Base-by-base conservation (phyloP, 345 rosid species). In the Eucalyptus tenuipes region DNA sequence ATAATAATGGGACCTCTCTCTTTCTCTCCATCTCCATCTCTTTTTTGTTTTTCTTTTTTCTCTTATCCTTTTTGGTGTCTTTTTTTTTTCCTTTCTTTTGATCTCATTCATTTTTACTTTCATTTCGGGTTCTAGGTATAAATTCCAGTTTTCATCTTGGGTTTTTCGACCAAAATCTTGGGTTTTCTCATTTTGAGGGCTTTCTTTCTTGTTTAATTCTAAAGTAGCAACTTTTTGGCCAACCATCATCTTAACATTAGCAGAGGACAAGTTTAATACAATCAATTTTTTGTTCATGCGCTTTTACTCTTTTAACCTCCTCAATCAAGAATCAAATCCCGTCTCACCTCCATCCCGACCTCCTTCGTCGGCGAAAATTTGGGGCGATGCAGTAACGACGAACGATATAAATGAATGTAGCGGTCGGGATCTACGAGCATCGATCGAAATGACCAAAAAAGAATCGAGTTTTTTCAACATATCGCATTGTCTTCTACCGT, bases 1-100 rank as follows among this genome's bases (percentile, higher is more conserved):
- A 91, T 93, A 93, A 91, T 93, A 94, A 92, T 91, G 88, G 16
- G 33, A 10, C 17, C 5, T 15, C n/a, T 68, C 79, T 7, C 75
- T n/a, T n/a, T 16, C 42, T n/a, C 42, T 31, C 24, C 1, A 10
- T 68, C 24, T 8, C 80, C 10, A 10, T 68, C 80, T 17, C 42
- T 33, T 4, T 0, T 33, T 71, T 17, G 10, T 71, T 71, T 17
- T 68, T 31, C 10, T 68, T 33, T 71, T 71, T 71, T 3, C 45
- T 75, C 27, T 37, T 75, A 75, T 75, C 47, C 27, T 37, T 75
- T 75, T 10, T 10, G 13, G 27, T 24, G 45, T 37, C 18, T 33
- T 37, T 37, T 15, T 10, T 37, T 14, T 29, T 22, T 13, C 3
- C 7, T 27, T 59, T 59, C 16, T 61, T 29, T 61, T 13, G 13